Conservation (phyloP, 139 green algal species). For the Gonium pectorale region DNA sequence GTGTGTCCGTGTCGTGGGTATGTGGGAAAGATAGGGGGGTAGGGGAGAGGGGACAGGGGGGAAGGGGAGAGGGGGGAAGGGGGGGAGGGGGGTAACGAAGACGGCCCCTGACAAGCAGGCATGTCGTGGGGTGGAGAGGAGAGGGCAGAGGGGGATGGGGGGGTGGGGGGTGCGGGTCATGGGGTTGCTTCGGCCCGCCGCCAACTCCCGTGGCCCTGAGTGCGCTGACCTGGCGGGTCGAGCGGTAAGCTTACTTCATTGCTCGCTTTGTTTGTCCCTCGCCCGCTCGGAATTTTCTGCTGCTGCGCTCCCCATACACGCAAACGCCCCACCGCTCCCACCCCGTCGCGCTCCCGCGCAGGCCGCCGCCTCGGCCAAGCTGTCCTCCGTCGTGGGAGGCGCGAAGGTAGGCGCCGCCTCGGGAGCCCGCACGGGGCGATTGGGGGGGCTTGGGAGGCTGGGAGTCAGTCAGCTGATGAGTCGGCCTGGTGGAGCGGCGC, state of each 20-base stretch:
- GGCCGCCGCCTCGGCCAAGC: conserved; percentile 5
- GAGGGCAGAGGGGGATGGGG: no score
- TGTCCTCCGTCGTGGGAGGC: conserved; percentile 16
- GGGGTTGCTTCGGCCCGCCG: no score
- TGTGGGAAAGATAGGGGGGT: neutral
- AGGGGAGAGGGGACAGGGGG: neutral
- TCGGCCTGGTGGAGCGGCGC: no score
- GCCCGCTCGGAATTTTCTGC: neutral
- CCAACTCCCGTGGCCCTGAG: neutral
- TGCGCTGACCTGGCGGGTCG: neutral
- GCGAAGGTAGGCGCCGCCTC: neutral
- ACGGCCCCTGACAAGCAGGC: neutral
- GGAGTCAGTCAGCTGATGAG: no score
- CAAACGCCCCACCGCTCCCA: neutral
- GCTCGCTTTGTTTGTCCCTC: neutral
- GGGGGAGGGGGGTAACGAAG: neutral
- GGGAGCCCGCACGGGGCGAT: no score
- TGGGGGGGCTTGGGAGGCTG: no score
- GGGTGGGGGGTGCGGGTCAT: no score
- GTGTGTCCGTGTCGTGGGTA: neutral
- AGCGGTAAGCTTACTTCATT: neutral
- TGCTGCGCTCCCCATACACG: no score
- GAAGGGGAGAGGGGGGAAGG: neutral
- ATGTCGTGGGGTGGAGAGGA: no score
- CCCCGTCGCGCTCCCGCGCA: neutral